Evolutionary conservation across 2,329 filamentous ascomycete genomes (phyloP), one percentile per base, ranked within the genome.

Genomic region (Xylariaceae sp.): DNA sequence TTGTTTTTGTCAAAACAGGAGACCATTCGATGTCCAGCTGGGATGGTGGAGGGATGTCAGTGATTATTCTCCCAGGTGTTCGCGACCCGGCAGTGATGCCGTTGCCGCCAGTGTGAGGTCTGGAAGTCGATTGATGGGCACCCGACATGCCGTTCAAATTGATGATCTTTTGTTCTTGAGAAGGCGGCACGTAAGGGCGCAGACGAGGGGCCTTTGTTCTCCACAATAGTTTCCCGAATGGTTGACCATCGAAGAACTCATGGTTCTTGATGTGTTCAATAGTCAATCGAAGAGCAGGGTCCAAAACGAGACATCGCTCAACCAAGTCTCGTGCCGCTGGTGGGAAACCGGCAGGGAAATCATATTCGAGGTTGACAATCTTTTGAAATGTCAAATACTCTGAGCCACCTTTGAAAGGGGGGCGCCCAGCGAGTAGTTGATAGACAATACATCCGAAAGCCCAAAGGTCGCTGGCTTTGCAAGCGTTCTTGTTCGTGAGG

Each of bases 1-100:
- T 96, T 45, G 81, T 84, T 56, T 84, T 83, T 9, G 87, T 96
- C 41, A 98, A 71, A 4, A 98, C 90, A 1, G 93, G 93, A 1
- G 91, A 96, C 93, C 93, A 98, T 65, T 98, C 93, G 43, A 98
- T 95, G 59, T 98, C 93, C 19, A 98, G 72, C 63, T 97, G 93
- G 38, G 87, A 95, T 1, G 93, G 93, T n/a, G 93, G 91, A 13
- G 93, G 89, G 9, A 98, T 74, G 63, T 98, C 93, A 1, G 93
- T 97, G 46, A 98, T 94, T 45, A 96, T 82, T 47, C 89, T 76
- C 2, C 87, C 77, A 24, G 89, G 85, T 9, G 79, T 76, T 41
- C 89, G 73, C 19, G 71, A 67, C 26, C 65, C 62, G 28, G 71
- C 72, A 39, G 76, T 78, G 2, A 60, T 44, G 50, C 61, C 45